A percentile compares a stretch with the other conserved stretches of the same genome.
Evolutionary conservation across 2,329 filamentous ascomycete genomes (phyloP).

Genomic region (Boeremia lycopersici): DNA sequence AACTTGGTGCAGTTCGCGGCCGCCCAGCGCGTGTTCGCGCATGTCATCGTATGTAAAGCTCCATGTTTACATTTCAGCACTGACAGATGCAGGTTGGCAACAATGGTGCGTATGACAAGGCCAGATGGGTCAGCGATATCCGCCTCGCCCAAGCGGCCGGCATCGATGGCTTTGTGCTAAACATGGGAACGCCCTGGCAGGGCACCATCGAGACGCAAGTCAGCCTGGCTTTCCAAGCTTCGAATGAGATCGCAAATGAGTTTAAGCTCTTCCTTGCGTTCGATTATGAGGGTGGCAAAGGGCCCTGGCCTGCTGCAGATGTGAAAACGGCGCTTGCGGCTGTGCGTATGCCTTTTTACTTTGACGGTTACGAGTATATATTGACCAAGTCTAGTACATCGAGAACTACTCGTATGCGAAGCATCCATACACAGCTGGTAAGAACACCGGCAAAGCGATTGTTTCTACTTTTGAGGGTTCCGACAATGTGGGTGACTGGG

Average conservation of each 20-base stretch:
- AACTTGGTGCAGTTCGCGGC: not conserved
- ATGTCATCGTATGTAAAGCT: constrained; percentile 34
- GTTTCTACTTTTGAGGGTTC: constrained; percentile 38
- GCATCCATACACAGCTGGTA: constrained; percentile 11
- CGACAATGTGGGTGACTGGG: constrained; percentile 7
- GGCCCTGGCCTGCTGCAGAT: constrained; percentile 3
- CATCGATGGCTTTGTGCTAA: constrained; percentile 43
- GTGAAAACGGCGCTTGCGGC: not conserved
- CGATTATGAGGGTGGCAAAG: constrained; percentile 19
- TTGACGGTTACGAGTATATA: not conserved
- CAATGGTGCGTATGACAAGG: constrained; percentile 31
- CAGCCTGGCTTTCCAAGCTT: constrained; percentile 32
- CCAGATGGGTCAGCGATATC: constrained; percentile 25
- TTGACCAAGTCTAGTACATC: not conserved
- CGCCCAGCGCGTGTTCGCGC: constrained; percentile 27
- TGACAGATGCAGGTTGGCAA: not conserved
- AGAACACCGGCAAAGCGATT: constrained; percentile 29
- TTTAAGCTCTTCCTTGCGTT: constrained; percentile 40
- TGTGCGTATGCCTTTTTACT: not conserved
- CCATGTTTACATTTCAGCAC: not conserved
- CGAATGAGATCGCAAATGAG: constrained; percentile 25
- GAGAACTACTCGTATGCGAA: constrained; percentile 5
- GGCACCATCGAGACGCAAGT: constrained; percentile 3
- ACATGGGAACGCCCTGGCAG: constrained; percentile 35
- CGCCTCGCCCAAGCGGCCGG: constrained; percentile 33